Evolutionary conservation across 2,329 filamentous ascomycete genomes (phyloP).

Genomic region (Curvularia sp.): DNA sequence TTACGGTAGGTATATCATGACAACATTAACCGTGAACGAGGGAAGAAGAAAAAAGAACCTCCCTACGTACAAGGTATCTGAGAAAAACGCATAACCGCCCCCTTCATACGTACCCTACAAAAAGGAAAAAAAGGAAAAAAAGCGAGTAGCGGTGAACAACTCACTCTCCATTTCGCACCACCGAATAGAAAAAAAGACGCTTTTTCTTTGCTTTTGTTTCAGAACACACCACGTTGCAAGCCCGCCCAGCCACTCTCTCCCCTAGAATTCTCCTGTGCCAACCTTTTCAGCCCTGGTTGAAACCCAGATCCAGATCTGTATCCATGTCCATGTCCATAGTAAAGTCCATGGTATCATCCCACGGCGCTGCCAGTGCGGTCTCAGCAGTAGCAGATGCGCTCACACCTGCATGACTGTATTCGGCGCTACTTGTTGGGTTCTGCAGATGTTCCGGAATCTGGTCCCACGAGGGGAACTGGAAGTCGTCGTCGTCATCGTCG

Average conservation of each 20-base stretch:
- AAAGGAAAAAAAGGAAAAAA: neutral
- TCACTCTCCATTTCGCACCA: neutral
- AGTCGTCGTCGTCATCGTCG: constrained; percentile 17
- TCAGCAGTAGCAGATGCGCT: constrained; percentile 15
- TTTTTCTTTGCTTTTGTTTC: neutral
- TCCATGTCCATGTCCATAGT: constrained; percentile 45
- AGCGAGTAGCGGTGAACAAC: too few relatives aligned
- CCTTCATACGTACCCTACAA: too few relatives aligned
- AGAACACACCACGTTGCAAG: too few relatives aligned
- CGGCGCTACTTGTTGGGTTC: constrained; percentile 33
- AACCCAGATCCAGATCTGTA: constrained; percentile 29
- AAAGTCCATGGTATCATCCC: constrained; percentile 46
- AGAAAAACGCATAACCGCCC: neutral
- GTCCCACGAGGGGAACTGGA: constrained; percentile 41
- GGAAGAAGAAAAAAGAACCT: neutral
- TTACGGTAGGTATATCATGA: neutral
- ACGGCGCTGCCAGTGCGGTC: constrained; percentile 24
- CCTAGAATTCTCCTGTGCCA: too few relatives aligned
- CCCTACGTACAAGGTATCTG: neutral
- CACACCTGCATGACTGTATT: constrained; percentile 19
- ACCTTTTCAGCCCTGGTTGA: constrained; percentile 18
- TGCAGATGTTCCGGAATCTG: constrained; percentile 36
- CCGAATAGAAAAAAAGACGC: neutral
- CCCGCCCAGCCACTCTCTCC: too few relatives aligned
- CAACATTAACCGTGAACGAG: neutral